A percentile compares a stretch with the other conserved stretches of the same genome.
Evolutionary conservation across 371 early-diverging fungal genomes (phyloP).

Genomic region (Funneliformis caledonium): DNA sequence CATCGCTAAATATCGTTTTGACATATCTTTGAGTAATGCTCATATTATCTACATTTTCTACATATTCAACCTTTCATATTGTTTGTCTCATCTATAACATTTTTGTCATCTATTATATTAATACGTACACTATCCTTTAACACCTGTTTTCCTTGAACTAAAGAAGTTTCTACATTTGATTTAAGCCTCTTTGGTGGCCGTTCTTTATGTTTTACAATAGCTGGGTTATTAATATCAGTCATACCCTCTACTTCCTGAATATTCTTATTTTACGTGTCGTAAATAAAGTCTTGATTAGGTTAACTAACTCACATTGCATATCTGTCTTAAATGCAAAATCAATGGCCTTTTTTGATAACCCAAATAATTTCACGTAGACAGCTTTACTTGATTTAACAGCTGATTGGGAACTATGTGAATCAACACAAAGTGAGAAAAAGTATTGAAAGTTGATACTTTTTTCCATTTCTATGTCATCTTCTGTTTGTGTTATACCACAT

Average conservation of each 20-base stretch:
- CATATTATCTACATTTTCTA: too few relatives aligned
- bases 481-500: background rate
- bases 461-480: background rate
- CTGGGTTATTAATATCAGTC: background rate
- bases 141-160: background rate
- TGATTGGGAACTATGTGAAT: background rate
- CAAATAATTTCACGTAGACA: background rate
- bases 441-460: background rate
- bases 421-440: background rate
- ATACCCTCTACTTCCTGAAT: background rate
- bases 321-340: background rate
- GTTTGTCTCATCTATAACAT: background rate
- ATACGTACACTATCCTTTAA: background rate
- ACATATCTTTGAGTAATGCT: constrained; percentile 6
- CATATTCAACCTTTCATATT: background rate
- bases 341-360: background rate
- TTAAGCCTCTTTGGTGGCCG: background rate
- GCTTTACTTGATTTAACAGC: background rate
- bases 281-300: background rate
- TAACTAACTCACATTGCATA: background rate
- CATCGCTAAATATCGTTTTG: background rate
- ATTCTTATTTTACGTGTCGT: background rate
- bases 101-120: background rate
- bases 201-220: constrained; percentile 5
- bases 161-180: background rate